Percentiles rank a stretch among this genome's conserved stretches.
Conservation (phyloP, 2,329 filamentous ascomycete species). For the Fusarium buharicum region DNA sequence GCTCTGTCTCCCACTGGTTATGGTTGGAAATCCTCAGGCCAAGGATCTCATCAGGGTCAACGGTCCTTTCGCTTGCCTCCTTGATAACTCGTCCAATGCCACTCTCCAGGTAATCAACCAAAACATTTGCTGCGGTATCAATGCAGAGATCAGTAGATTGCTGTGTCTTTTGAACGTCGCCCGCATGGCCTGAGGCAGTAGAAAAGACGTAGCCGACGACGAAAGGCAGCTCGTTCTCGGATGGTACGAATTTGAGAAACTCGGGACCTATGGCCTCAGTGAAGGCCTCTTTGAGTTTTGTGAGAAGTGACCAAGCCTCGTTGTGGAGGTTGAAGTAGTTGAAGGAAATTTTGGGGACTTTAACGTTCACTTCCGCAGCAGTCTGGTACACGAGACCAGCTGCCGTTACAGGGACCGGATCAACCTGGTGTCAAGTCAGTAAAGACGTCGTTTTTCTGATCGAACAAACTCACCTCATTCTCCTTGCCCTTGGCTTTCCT, state of each 20-base stretch:
- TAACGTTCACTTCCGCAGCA: constrained; percentile 7
- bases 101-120: not conserved
- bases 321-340: constrained; percentile 32
- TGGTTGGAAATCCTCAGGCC: not conserved
- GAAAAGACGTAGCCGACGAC: constrained; percentile 49
- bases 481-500: constrained; percentile 7
- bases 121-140: not conserved
- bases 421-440: constrained; percentile 6
- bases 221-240: constrained; percentile 9
- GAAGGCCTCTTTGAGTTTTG: constrained; percentile 12
- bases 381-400: constrained; percentile 14
- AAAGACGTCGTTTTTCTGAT: accelerated
- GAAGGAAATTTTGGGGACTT: constrained; percentile 14
- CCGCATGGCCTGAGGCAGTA: constrained; percentile 16
- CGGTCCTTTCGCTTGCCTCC: not conserved
- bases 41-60: constrained; percentile 3
- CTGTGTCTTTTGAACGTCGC: not conserved
- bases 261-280: not conserved
- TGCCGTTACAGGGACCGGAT: not conserved
- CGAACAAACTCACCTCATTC: not conserved
- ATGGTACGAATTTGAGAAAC: constrained; percentile 7
- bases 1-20: not conserved
- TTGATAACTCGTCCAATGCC: constrained; percentile 12
- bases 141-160: constrained; percentile 1
- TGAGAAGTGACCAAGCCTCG: constrained; percentile 2